Evolutionary conservation across 768 basidiomycete species (phyloP), one percentile per base, ranked within the genome.

Genomic region (Russula sp.): DNA sequence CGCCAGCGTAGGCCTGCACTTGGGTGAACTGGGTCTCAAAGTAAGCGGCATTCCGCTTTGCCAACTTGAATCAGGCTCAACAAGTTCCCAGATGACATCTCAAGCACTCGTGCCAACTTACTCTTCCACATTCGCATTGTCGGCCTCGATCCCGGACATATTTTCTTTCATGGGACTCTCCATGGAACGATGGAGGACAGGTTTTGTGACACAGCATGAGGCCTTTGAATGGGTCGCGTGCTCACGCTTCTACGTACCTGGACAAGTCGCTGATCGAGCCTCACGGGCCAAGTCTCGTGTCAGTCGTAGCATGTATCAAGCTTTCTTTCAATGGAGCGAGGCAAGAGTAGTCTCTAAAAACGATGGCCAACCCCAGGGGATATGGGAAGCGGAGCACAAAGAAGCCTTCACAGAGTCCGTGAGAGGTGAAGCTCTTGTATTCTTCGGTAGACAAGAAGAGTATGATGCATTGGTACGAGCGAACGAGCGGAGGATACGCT

Each of bases 11-110:
- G 83, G 85, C 3, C 66, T 89, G 3, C 67, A 72, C 2, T 69
- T 85, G 0, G 81, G 81, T 6, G 73, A 71, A 25, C 76, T 81
- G 46, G 88, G 87, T 0, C 70, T 89, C 20, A 86, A 82, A 77
- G 87, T 85, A 45, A 55, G 70, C 25, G 16, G 47, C 45, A 16
- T 56, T 56, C 25, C 10, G 18, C 8, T 47, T 10, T 3, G 34
- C 34, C 42, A 47, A 18, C 32, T 11, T 13, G 36, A 7, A 36
- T 34, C 6, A 18, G 45, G 14, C 51, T n/a, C 13, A 46, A 38
- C 53, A 53, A 45, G 80, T 76, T 22, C 65, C 77, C 5, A 71
- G 79, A 66, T 74, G 69, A 14, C 77, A 75, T 20, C 71, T 77
- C 69, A 77, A 76, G 73, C 49, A 43, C 65, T 53, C 53, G 71